Conservation (phyloP, 352 stramenopile species). For the Pythium sukuiense region DNA sequence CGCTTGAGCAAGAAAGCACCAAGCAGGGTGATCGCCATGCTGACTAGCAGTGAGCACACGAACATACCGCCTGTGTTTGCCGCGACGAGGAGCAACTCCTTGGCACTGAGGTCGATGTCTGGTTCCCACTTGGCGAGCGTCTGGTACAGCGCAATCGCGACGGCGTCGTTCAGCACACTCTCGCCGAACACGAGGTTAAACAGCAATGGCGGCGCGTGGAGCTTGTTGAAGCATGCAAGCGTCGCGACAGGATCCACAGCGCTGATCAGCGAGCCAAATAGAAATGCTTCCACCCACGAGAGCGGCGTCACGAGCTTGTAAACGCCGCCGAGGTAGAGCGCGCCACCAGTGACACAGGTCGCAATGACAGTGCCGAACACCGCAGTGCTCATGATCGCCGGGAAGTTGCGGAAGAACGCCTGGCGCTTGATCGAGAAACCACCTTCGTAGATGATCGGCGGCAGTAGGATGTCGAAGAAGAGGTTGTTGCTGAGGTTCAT, state of each 20-base stretch:
- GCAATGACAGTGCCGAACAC: slow-evolving; percentile 79
- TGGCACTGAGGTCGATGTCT: slow-evolving; percentile 61
- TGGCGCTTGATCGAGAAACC: slow-evolving; percentile 86
- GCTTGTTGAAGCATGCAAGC: slow-evolving; percentile 91
- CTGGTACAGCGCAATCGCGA: slow-evolving; percentile 93
- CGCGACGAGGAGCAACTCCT: slow-evolving; percentile 60
- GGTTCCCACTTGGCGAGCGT: slow-evolving; percentile 89
- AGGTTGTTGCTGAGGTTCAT: slow-evolving; percentile 87
- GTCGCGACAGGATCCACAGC: slow-evolving; percentile 93
- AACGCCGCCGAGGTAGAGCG: slow-evolving; percentile 66
- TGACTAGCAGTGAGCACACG: slow-evolving; percentile 72
- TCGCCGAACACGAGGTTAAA: slow-evolving; percentile 97
- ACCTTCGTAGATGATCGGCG: slow-evolving; percentile 87
- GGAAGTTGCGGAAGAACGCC: slow-evolving; percentile 86
- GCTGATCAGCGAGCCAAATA: slow-evolving; percentile 92
- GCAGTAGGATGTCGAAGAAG: slow-evolving; percentile 86
- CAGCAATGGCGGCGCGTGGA: slow-evolving; percentile 82
- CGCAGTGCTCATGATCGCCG: slow-evolving; percentile 83
- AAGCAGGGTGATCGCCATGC: slow-evolving; percentile 63
- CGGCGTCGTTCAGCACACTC: slow-evolving; percentile 93
- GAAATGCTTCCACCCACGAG: slow-evolving; percentile 89
- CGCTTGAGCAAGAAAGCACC: slow-evolving; percentile 81
- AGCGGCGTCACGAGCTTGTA: slow-evolving; percentile 67
- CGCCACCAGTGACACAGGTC: slow-evolving; percentile 71
- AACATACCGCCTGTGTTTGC: slow-evolving; percentile 79